phyloP scores from a whole-genome alignment of 73 alveolate genomes.

The Tetrahymena elliotti region DNA sequence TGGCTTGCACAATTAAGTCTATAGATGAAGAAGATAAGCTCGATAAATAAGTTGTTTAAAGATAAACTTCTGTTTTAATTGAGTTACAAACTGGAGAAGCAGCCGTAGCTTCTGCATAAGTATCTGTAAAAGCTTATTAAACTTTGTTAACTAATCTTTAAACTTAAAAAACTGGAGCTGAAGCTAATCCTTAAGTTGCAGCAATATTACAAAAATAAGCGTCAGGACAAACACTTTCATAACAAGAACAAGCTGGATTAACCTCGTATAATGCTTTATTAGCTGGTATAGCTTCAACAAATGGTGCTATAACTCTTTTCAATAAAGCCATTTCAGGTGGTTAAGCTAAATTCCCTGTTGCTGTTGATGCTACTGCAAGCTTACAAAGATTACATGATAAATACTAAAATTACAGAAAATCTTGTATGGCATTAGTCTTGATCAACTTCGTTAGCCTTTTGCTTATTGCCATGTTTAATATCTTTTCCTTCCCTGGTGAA shows the following conservation, averaged over 20 bases:
- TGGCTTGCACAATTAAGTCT: neutral
- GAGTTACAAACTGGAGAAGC: neutral
- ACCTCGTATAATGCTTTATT: no score
- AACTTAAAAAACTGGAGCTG: neutral
- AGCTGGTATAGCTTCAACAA: no score
- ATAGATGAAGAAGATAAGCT: neutral
- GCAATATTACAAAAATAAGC: no score
- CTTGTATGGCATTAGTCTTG: neutral
- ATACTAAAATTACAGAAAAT: neutral
- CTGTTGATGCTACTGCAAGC: neutral
- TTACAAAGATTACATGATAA: neutral
- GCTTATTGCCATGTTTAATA: neutral
- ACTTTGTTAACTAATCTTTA: neutral
- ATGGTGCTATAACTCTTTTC: neutral
- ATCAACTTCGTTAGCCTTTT: neutral
- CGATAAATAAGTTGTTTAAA: neutral
- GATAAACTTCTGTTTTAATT: neutral
- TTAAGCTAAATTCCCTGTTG: neutral
- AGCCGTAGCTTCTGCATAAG: neutral
- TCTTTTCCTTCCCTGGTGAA: neutral
- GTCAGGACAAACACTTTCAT: no score
- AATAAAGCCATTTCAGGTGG: neutral
- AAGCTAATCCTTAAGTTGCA: neutral
- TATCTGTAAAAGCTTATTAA: neutral
- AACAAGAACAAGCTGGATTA: neutral